These are phyloP conservation scores for Nitzschia sp. DNA, from an alignment of 108 stramenopile species.

Conservation along the genomic window DNA sequence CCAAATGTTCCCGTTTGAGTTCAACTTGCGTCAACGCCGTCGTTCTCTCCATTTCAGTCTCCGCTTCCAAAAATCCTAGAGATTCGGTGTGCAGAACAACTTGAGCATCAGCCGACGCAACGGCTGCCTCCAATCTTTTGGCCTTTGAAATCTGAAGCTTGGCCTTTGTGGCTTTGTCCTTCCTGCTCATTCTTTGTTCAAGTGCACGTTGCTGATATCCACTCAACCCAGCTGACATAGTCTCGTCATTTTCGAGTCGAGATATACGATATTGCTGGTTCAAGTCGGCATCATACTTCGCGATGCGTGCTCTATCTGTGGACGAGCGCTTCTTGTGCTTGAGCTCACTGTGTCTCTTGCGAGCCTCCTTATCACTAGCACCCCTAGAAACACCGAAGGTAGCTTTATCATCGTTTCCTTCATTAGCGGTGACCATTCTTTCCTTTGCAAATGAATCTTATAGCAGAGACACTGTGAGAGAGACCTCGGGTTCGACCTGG, in stretches of 20 bases:
- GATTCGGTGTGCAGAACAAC: constrained; percentile 65
- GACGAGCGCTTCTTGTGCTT: constrained; percentile 18
- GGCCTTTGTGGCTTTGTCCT: constrained; percentile 35
- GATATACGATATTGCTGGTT: constrained; percentile 13
- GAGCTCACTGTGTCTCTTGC: constrained; percentile 15
- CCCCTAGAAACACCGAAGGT: constrained; percentile 26
- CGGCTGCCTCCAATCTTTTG: constrained; percentile 71
- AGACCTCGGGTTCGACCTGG: no score
- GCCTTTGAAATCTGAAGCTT: constrained; percentile 46
- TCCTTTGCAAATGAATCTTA: no score
- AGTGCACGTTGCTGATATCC: constrained; percentile 55
- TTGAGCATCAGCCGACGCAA: constrained; percentile 74
- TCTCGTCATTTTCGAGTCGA: constrained; percentile 11
- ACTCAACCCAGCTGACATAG: constrained; percentile 12
- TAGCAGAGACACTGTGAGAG: no score
- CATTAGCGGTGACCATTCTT: neutral
- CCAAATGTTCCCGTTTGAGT: constrained; percentile 57
- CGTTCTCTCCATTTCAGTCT: constrained; percentile 82
- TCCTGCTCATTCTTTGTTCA: constrained; percentile 26
- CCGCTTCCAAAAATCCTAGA: constrained; percentile 69
- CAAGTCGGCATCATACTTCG: constrained; percentile 24
- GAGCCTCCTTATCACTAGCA: constrained; percentile 15
- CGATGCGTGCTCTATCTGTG: constrained; percentile 14
- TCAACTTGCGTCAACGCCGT: constrained; percentile 56
- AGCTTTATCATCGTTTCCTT: neutral